Conservation (phyloP, 352 stramenopile species). For the Blastocystis sp. region DNA sequence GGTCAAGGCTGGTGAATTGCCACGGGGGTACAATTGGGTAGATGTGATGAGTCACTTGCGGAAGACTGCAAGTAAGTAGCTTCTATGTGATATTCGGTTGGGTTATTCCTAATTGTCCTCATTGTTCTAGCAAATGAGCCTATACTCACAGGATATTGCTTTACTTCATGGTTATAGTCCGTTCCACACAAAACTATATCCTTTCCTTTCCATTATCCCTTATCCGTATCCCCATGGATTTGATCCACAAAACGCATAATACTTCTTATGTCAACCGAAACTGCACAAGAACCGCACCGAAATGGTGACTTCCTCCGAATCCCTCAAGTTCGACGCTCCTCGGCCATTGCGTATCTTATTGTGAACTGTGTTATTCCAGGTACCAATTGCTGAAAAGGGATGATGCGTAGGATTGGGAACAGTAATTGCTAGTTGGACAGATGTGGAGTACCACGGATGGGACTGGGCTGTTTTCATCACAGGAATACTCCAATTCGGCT, state of each 20-base stretch:
- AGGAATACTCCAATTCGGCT: constrained; percentile 58
- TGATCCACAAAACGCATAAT: no score
- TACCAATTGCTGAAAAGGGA: background rate
- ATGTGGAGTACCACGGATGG: constrained; percentile 58
- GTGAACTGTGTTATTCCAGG: constrained; percentile 64
- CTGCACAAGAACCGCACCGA: background rate
- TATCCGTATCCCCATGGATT: no score
- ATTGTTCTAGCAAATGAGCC: background rate
- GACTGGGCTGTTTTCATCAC: constrained; percentile 62
- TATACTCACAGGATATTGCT: no score
- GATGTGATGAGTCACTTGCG: constrained; percentile 55
- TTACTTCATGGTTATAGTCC: background rate
- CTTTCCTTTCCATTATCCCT: no score
- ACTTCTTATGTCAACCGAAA: no score
- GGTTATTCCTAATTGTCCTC: background rate
- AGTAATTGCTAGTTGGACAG: constrained; percentile 51
- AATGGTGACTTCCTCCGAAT: constrained; percentile 55
- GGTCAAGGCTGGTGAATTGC: constrained; percentile 34
- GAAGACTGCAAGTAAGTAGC: constrained; percentile 20
- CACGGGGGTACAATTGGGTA: constrained; percentile 59
- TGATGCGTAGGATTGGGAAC: constrained; percentile 44
- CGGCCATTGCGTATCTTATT: constrained; percentile 43
- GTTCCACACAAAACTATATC: background rate
- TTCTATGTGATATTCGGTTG: background rate
- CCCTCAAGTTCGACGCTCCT: constrained; percentile 35